Conservation (phyloP, 768 basidiomycete genomes). For the Suillus discolor region DNA sequence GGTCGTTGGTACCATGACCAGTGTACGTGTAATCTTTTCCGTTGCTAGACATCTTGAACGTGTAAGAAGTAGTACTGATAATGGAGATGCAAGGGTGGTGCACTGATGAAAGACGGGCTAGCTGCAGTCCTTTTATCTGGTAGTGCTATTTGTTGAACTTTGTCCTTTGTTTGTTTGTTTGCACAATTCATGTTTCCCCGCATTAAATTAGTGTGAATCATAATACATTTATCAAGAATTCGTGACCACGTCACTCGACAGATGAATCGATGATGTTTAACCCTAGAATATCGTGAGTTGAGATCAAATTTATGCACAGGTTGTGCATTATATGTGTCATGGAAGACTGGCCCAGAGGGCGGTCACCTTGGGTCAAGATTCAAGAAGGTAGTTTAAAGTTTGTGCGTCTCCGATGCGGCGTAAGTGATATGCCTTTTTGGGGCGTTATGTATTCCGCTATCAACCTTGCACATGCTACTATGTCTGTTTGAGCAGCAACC, state of each 20-base stretch:
- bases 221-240: not conserved
- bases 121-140: not conserved
- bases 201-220: too few species aligned
- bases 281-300: not conserved
- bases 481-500: not conserved
- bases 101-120: not conserved
- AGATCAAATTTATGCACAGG: not conserved
- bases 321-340: not conserved
- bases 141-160: not conserved
- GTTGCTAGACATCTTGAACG: not conserved
- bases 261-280: not conserved
- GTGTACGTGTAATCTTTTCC: constrained; percentile 42
- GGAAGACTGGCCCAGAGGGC: not conserved
- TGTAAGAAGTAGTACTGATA: not conserved
- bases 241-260: not conserved
- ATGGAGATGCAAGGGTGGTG: not conserved
- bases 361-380: not conserved
- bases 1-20: constrained; percentile 52
- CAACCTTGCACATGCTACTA: not conserved
- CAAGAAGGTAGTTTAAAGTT: not conserved
- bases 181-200: not conserved
- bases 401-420: not conserved
- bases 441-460: not conserved
- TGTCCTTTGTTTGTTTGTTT: not conserved
- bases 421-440: constrained; percentile 1